Base-by-base conservation (phyloP, 2,329 filamentous ascomycete species). In the Epichloe gansuensis region DNA sequence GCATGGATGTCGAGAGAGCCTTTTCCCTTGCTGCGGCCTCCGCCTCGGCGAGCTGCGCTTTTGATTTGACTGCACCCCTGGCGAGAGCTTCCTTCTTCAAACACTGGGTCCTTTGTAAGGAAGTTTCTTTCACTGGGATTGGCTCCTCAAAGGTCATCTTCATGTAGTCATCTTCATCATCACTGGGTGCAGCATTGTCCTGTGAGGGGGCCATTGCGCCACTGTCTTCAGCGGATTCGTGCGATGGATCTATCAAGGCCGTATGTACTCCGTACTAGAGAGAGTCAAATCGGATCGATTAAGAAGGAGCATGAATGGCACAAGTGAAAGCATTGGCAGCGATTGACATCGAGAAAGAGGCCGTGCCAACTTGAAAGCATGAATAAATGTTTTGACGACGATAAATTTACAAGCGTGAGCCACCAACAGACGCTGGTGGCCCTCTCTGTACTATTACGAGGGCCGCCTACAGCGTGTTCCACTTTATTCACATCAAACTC, bases 121-220 rank as follows among this genome's bases (percentile, higher is more conserved):
- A 80, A 1, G 74, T 75, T 60, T 79, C 75, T 57, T 61, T 65
- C 70, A 71, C 67, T 70, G 79, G 64, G 66, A 74, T 61, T 69
- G 77, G 64, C 31, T 95, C 87, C 17, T 80, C 76, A 64, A 98
- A 90, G 13, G 83, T 76, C 91, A 98, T 97, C 60, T 84, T 89
- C 86, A 98, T 94, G 74, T 98, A 97, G 68, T 98, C 93, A 57
- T 96, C 89, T 56, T 89, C 87, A 8, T 51, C 43, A 5, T 51
- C 49, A 40, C 43, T 34, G 23, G 50, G 50, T 45, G 54, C 56
- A 48, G 53, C 54, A 4, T 53, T 54, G 5, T 53, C 50, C 31
- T 56, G 31, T 27, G 38, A 36, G 9, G 34, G n/a, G 9, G 41
- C 23, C 49, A 50, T 50, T 31, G 41, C 34, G 49, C 11, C 34